These are phyloP conservation scores for Talaromyces sp. DNA, from an alignment of 2,329 filamentous ascomycete genomes.

Conservation along the genomic window DNA sequence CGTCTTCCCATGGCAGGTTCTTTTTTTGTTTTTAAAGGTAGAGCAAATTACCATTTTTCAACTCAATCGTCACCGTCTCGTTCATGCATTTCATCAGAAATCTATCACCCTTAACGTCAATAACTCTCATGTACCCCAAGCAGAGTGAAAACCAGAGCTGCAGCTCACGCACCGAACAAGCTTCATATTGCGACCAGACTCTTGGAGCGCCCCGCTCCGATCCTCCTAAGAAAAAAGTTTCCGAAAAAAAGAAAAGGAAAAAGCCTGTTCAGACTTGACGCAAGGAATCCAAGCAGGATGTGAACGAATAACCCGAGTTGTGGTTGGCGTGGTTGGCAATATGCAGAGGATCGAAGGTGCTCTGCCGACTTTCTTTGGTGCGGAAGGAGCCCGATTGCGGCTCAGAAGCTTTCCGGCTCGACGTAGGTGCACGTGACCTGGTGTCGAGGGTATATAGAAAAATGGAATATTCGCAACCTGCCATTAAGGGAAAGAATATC, in stretches of 20 bases:
- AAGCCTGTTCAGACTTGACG: too few relatives aligned
- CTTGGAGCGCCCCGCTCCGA: not conserved
- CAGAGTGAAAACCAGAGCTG: not conserved
- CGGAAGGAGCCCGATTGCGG: not conserved
- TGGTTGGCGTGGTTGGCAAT: not conserved
- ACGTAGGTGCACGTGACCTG: constrained; percentile 1
- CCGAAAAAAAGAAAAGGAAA: not conserved
- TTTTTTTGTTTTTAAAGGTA: not conserved
- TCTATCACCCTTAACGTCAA: constrained; percentile 44
- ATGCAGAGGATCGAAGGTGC: not conserved
- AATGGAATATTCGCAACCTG: too few relatives aligned
- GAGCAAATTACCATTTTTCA: constrained; percentile 86
- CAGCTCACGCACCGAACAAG: constrained; percentile 73
- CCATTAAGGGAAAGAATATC: too few relatives aligned
- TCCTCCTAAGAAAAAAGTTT: not conserved
- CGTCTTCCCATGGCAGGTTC: not conserved
- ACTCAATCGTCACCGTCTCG: constrained; percentile 95
- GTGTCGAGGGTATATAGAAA: not conserved
- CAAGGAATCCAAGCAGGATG: not conserved
- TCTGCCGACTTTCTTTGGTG: not conserved
- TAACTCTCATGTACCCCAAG: not conserved
- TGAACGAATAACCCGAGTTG: too few relatives aligned
- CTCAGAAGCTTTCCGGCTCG: constrained; percentile 1
- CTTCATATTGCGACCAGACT: constrained; percentile 53
- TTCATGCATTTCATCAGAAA: constrained; percentile 99